Evolutionary conservation across 2,329 filamentous ascomycete genomes (phyloP), one percentile per base, ranked within the genome.

Genomic region (Ilyonectria mors-panacis): DNA sequence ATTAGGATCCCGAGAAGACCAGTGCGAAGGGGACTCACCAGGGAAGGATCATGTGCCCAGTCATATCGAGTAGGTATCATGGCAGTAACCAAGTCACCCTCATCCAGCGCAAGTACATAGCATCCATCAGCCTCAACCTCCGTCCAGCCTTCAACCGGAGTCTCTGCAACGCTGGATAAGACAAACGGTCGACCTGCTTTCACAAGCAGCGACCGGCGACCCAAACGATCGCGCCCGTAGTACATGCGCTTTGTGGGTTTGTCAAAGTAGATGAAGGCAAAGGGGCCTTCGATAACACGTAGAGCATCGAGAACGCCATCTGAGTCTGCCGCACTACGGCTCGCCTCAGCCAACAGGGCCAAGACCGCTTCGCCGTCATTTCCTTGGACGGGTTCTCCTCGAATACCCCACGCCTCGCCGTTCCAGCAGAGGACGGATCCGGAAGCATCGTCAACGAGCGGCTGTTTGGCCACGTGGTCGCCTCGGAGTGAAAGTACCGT

Each of bases 401-500:
- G 81, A 56, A 97, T 86, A 64, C 88, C 91, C 96, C 96, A 99
- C 1, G 94, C 95, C 79, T 99, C 96, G 48, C 96, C 96, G 77
- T 99, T 99, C 96, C 96, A 99, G 85, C 95, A 98, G 2, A 99
- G 85, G 1, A 93, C 84, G 1, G 92, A 94, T 4, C 86, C 85
- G 0, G 86, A 86, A 0, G 73, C 69, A 3, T 77, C 42, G 70
- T 92, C 88, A 47, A 87, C 79, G 4, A 97, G 87, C 2, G 96
- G 96, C 79, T 98, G 96, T 37, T 82, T 78, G 7, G 91, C 89
- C 56, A 96, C 78, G 68, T 88, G 84, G 56, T 90, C 87, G 28
- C 95, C 95, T 73, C 96, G 90, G n/a, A 99, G 85, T 4, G 94
- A 91, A n/a, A 98, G 88, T 1, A 99, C 95, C 0, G 94, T 97